Base-by-base conservation (phyloP, 2,329 filamentous ascomycete species). In the Shiraia sp. region DNA sequence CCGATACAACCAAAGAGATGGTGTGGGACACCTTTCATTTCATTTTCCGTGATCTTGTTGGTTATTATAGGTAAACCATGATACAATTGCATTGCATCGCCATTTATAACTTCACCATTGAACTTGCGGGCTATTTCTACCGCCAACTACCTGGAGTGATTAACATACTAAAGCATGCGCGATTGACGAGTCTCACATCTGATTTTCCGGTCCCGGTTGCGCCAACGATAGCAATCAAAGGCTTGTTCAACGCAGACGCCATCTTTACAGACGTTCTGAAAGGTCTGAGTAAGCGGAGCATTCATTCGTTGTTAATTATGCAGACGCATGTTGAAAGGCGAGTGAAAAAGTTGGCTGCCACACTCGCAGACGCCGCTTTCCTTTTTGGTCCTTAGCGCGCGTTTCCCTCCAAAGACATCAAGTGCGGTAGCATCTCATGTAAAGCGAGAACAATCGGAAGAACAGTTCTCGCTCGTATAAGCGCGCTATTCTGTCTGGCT, bases 1-100 rank as follows among this genome's bases (percentile, higher is more conserved):
- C 81, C 78, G 40, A 97, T 85, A 50, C 84, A 85, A 36, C 88
- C 89, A 16, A 99, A 79, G 3, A 99, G 75, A 68, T 99, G 92
- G 65, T 99, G 93, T 3, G 87, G 86, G 9, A 99, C 77, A 8
- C 86, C 88, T 47, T 86, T 80, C 59, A 84, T 85, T 66, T 97
- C 92, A 14, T 83, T 78, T 1, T 64, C 37, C 0, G 88, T 82
- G 44, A 97, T 87, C 66, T 97, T 95, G 69, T 99, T 99, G 17
- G 93, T 99, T 56, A 97, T 92, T 51, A 97, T 86, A 4, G 93
- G 90, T 30, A 99, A 75, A 2, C 93, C 93, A 38, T 81, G 80
- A 69, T 99, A 99, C 72, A 99, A 84, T 68, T 99, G 93, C 90
- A 99, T 96, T 27, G 93, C 93, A 76, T 99, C 93, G 32, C 89